Evolutionary conservation across 768 basidiomycete genomes (phyloP), one percentile per base, ranked within the genome.

Genomic region (Tulasnella sp.): DNA sequence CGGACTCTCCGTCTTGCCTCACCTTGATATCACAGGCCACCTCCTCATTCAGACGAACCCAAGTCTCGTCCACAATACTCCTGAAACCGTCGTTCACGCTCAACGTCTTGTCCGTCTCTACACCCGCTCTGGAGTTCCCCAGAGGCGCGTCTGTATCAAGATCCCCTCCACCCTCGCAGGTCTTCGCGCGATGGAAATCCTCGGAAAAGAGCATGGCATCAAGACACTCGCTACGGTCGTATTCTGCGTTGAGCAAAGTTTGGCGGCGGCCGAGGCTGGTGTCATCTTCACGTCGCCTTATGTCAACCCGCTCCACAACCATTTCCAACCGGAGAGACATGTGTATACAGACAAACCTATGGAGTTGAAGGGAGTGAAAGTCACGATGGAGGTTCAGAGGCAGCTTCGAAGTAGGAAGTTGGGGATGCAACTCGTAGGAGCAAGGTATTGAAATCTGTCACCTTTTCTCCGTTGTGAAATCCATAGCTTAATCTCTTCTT

Each of bases 71-170:
- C 23, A 61, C 44, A 42, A 58, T 17, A 63, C 61, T 3, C 47
- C 44, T 1, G 56, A 26, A 5, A 68, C 67, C 13, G 61, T 68
- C 19, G 29, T 10, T 19, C 66, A 68, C 34, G 67, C 65, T 9
- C 58, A 52, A n/a, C 55, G 62, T 0, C 60, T 67, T 27, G 63
- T 67, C 27, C 30, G 48, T 9, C 30, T 67, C 11, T 66, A 59
- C 58, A 34, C 41, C 2, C 38, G 45, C n/a, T 43, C 34, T 15
- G 63, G 60, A 8, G 30, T 66, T 21, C 63, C 64, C 5, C 32
- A 15, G 11, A 55, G 48, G 7, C 65, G 67, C 13, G 61, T 68
- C 30, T 67, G 65, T 61, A 66, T 68, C 60, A 68, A 68, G 52
- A 63, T 68, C 21, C 67, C 67, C 4, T 44, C 65, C 4, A 68